These are phyloP conservation scores for Penicillium ucsense DNA, from an alignment of 495 filamentous ascomycete genomes.

Conservation along the genomic window DNA sequence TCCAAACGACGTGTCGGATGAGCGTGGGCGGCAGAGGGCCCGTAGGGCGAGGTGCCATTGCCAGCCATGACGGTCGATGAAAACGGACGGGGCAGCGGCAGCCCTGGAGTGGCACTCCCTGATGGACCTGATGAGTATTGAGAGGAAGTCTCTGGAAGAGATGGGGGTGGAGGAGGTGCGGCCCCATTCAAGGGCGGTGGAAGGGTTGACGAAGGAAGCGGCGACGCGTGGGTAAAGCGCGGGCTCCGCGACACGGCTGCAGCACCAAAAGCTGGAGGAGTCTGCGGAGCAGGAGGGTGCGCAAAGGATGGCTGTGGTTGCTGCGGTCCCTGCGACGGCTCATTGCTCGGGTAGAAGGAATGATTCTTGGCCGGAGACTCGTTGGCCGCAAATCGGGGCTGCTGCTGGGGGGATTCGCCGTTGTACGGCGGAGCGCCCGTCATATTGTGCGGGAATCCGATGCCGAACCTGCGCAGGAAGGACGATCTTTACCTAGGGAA, in stretches of 20 bases:
- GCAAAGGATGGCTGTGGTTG: constrained; percentile 30
- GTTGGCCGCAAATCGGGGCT: constrained; percentile 29
- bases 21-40: constrained; percentile 32
- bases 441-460: constrained; percentile 36
- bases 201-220: constrained; percentile 39
- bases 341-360: constrained; percentile 48
- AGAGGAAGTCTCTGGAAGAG: constrained; percentile 30
- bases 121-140: constrained; percentile 35
- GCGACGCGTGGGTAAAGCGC: constrained; percentile 42
- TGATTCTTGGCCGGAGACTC: constrained; percentile 41
- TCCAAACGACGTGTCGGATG: constrained; percentile 36
- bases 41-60: constrained; percentile 33
- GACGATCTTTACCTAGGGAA: neutral
- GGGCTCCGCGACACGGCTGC: constrained; percentile 46
- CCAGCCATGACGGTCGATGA: constrained; percentile 29
- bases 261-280: constrained; percentile 41
- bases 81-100: constrained; percentile 34
- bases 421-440: constrained; percentile 40
- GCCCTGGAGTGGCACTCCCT: constrained; percentile 21
- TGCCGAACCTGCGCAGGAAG: constrained; percentile 15
- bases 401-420: constrained; percentile 35
- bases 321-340: constrained; percentile 16
- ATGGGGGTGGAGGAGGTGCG: constrained; percentile 36
- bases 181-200: constrained; percentile 42
- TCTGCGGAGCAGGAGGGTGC: constrained; percentile 38